Conservation (phyloP, 345 rosid genomes). For the Eucalyptus brandiana region DNA sequence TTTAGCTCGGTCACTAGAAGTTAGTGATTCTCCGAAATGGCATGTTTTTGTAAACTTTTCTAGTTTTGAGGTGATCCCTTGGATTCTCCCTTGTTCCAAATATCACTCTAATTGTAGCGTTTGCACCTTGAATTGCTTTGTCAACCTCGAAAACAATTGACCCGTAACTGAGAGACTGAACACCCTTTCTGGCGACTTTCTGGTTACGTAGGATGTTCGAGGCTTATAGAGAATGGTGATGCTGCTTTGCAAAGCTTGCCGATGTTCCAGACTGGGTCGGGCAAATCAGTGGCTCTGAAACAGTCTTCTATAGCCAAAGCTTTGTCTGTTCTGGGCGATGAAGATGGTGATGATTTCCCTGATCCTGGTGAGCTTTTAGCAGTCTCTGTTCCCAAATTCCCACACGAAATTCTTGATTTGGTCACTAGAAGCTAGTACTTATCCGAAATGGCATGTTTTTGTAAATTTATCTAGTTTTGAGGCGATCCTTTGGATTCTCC, state of each 20-base stretch:
- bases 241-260: conserved; percentile 19
- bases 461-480: not conserved
- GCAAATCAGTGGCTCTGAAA: conserved; percentile 43
- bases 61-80: not conserved
- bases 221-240: conserved; percentile 16
- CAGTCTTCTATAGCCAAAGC: conserved; percentile 65
- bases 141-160: not conserved
- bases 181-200: not conserved
- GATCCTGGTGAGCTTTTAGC: conserved; percentile 10
- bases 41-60: not conserved
- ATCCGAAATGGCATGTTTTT: not conserved
- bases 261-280: conserved; percentile 55
- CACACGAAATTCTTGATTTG: not conserved
- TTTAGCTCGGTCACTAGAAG: not conserved
- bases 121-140: not conserved
- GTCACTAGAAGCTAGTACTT: not conserved
- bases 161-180: not conserved
- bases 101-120: not conserved
- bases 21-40: not conserved
- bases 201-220: conserved; percentile 20
- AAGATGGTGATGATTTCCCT: not conserved
- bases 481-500: not conserved
- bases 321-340: conserved; percentile 29
- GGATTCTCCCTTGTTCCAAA: not conserved
- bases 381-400: not conserved